phyloP scores from a whole-genome alignment of 108 stramenopile genomes.

The Pseudonitzschia delicatissima region DNA sequence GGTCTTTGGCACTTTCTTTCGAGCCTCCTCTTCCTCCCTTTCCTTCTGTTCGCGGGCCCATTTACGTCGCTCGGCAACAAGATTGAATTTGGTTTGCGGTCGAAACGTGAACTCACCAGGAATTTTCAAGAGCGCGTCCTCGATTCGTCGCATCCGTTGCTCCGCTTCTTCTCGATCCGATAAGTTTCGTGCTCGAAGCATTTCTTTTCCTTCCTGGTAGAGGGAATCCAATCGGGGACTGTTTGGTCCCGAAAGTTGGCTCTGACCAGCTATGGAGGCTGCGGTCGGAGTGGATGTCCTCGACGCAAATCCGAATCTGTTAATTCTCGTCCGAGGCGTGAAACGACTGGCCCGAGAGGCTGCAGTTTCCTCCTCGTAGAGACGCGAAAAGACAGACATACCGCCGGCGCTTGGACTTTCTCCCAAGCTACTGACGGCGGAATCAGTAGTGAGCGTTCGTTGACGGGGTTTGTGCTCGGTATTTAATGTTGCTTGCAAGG shows the following conservation, averaged over 20 bases:
- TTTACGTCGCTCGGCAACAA: slow-evolving; percentile 24
- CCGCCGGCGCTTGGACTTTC: not conserved
- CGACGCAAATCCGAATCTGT: not conserved
- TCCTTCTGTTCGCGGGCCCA: slow-evolving; percentile 4
- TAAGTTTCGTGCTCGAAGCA: slow-evolving; percentile 9
- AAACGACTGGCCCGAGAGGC: slow-evolving; percentile 3
- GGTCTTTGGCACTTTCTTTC: not conserved
- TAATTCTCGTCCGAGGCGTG: not conserved
- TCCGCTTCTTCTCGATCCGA: slow-evolving; percentile 21
- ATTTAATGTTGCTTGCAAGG: slow-evolving; percentile 22
- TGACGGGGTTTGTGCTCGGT: not conserved
- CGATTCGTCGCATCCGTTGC: slow-evolving; percentile 5
- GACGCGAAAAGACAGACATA: slow-evolving; percentile 25
- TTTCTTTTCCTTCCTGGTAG: slow-evolving; percentile 15
- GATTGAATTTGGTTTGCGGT: slow-evolving; percentile 28
- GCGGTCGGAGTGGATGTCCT: not conserved
- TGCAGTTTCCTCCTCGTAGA: slow-evolving; percentile 21
- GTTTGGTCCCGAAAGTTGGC: too few relatives aligned
- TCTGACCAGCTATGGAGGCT: not conserved
- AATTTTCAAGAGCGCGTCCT: slow-evolving; percentile 13
- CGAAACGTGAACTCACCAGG: slow-evolving; percentile 22
- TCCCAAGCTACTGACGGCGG: slow-evolving; percentile 13
- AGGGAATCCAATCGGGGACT: slow-evolving; percentile 16
- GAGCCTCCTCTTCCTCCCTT: slow-evolving; percentile 9
- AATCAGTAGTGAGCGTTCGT: too few relatives aligned